phyloP scores from a whole-genome alignment of 176 grass and related monocot species.

The Themeda triandra region DNA sequence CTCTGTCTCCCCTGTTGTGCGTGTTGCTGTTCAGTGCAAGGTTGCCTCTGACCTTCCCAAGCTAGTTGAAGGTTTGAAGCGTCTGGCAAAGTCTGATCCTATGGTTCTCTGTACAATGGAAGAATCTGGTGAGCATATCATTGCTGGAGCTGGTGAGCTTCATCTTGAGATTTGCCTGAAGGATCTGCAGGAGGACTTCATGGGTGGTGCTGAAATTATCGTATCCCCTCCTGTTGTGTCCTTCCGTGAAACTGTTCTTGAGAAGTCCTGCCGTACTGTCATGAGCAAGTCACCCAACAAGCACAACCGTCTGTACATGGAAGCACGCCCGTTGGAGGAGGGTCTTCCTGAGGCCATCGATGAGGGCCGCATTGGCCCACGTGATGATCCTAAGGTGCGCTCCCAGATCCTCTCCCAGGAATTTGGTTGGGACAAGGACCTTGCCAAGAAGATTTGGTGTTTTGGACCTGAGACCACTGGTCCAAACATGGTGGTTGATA shows the following conservation, averaged over 20 bases:
- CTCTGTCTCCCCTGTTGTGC: too few relatives aligned
- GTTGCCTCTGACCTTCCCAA: too few relatives aligned
- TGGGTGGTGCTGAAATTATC: conserved; percentile 70
- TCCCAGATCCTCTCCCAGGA: conserved; percentile 74
- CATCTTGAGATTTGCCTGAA: conserved; percentile 80
- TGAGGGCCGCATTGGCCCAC: conserved; percentile 63
- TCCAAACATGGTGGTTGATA: conserved; percentile 74
- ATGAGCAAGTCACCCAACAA: conserved; percentile 88
- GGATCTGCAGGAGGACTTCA: conserved; percentile 81
- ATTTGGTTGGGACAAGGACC: conserved; percentile 83
- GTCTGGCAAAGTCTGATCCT: conserved; percentile 69
- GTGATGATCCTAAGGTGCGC: conserved; percentile 73
- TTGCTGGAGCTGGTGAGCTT: conserved; percentile 72
- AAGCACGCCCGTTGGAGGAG: conserved; percentile 62
- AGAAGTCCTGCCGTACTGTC: conserved; percentile 68
- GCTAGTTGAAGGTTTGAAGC: too few relatives aligned
- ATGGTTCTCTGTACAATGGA: conserved; percentile 70
- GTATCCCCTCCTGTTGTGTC: conserved; percentile 69
- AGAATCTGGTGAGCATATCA: conserved; percentile 73
- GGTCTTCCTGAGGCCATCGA: conserved; percentile 72
- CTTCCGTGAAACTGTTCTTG: conserved; percentile 83
- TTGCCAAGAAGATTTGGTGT: conserved; percentile 91
- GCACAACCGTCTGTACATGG: conserved; percentile 80
- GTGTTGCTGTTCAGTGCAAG: too few relatives aligned
- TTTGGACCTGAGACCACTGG: conserved; percentile 81